These are phyloP conservation scores for Oryza meyeriana DNA, from an alignment of 176 grass and related monocot species.

Conservation along the genomic window DNA sequence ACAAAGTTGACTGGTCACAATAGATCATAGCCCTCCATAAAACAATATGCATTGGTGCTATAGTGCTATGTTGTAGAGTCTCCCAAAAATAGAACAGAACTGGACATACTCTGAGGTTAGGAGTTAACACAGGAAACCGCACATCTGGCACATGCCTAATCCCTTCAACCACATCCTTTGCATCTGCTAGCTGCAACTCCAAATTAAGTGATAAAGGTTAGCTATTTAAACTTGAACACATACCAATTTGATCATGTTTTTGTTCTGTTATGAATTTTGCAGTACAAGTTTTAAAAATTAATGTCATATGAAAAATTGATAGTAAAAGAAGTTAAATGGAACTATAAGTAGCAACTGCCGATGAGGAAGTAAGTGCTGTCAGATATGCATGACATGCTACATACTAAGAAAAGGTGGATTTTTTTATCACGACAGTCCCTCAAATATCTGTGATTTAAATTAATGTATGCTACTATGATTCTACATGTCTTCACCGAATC, in stretches of 20 bases:
- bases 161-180: slow-evolving; percentile 65
- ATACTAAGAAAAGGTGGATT: no score
- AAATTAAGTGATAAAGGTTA: slow-evolving; percentile 12
- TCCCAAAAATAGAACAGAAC: neutral
- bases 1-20: neutral
- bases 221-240: neutral
- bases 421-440: no score
- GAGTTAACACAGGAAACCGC: slow-evolving; percentile 69
- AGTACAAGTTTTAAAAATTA: neutral
- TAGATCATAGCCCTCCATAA: neutral
- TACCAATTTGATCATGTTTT: neutral
- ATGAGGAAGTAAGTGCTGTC: neutral
- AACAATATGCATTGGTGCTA: neutral
- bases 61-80: neutral
- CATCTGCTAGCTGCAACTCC: slow-evolving; percentile 59
- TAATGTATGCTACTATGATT: neutral
- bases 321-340: neutral
- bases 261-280: no score
- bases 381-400: no score
- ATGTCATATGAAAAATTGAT: neutral
- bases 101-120: slow-evolving; percentile 73
- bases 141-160: slow-evolving; percentile 42
- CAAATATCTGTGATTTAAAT: neutral
- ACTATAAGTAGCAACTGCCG: neutral
- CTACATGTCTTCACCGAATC: neutral